Conservation (phyloP, 345 rosid genomes). For the Physaria fendleri region DNA sequence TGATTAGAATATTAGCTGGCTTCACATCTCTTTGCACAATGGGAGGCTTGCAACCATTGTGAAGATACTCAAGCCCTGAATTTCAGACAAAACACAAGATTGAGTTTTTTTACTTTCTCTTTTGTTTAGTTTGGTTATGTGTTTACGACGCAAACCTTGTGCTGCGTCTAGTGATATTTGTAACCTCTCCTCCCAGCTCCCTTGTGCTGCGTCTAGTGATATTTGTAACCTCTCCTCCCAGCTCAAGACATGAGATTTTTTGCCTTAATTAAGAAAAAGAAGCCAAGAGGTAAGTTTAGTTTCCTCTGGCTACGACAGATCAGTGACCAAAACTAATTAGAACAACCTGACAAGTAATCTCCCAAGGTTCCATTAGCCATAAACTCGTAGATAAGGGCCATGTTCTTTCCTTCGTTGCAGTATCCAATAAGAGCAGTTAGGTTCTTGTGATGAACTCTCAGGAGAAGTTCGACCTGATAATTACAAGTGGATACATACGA, state of each 20-base stretch:
- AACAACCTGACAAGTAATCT: constrained; percentile 26
- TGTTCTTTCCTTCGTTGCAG: constrained; percentile 34
- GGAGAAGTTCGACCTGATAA: constrained; percentile 37
- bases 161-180: constrained; percentile 44
- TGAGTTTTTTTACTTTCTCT: neutral
- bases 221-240: constrained; percentile 49
- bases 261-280: constrained; percentile 20
- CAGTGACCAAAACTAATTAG: neutral
- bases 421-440: constrained; percentile 43
- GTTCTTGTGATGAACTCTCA: constrained; percentile 49
- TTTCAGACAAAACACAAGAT: neutral
- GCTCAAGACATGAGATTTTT: constrained; percentile 22
- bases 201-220: constrained; percentile 44
- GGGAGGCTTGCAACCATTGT: constrained; percentile 56
- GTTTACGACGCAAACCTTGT: constrained; percentile 32
- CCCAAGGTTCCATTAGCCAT: constrained; percentile 44
- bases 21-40: constrained; percentile 56
- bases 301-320: neutral
- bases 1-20: constrained; percentile 47
- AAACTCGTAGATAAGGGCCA: constrained; percentile 43
- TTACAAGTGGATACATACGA: neutral
- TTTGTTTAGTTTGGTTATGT: neutral
- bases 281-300: neutral
- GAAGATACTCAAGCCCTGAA: constrained; percentile 39
- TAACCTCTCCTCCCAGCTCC: constrained; percentile 48